Evolutionary conservation across 1,284 basidiomycete species (phyloP).

Genomic region (Boletus semigastroideus): DNA sequence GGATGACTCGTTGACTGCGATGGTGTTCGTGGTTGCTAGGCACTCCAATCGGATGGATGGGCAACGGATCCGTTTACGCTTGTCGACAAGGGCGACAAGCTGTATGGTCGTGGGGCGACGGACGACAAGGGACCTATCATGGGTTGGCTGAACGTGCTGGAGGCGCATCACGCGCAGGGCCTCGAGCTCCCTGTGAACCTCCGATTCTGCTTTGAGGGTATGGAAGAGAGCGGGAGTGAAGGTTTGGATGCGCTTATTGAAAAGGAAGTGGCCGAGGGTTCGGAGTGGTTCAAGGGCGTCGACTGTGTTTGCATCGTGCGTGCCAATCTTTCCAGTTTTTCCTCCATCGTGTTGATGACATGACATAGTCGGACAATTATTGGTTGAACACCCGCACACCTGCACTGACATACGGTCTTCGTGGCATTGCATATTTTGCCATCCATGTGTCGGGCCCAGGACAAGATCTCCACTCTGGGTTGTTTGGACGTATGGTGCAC

Average conservation of each 20-base stretch:
- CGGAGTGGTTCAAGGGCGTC: slow-evolving; percentile 83
- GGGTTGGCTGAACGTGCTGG: slow-evolving; percentile 94
- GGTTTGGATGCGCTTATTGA: slow-evolving; percentile 91
- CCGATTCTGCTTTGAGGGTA: slow-evolving; percentile 95
- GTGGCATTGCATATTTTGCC: slow-evolving; percentile 91
- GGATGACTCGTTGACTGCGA: neutral
- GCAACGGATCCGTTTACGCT: slow-evolving; percentile 89
- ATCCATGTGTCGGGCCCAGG: slow-evolving; percentile 83
- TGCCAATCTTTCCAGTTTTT: slow-evolving; percentile 8
- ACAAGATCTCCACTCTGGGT: slow-evolving; percentile 91
- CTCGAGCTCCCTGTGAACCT: slow-evolving; percentile 92
- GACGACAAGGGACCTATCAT: slow-evolving; percentile 95
- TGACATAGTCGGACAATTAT: slow-evolving; percentile 80
- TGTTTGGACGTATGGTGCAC: slow-evolving; percentile 86
- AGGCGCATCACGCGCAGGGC: slow-evolving; percentile 78
- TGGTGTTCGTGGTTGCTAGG: slow-evolving; percentile 36
- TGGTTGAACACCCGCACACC: slow-evolving; percentile 83
- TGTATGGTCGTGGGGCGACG: slow-evolving; percentile 88
- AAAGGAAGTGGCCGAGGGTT: slow-evolving; percentile 67
- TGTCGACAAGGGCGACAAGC: slow-evolving; percentile 61
- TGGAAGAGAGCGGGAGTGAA: slow-evolving; percentile 97
- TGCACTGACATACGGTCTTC: slow-evolving; percentile 75
- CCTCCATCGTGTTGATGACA: neutral
- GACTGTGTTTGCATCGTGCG: slow-evolving; percentile 95
- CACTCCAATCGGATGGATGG: slow-evolving; percentile 85